Conservation (phyloP, 495 filamentous ascomycete species). For the Penicillium goetzii region DNA sequence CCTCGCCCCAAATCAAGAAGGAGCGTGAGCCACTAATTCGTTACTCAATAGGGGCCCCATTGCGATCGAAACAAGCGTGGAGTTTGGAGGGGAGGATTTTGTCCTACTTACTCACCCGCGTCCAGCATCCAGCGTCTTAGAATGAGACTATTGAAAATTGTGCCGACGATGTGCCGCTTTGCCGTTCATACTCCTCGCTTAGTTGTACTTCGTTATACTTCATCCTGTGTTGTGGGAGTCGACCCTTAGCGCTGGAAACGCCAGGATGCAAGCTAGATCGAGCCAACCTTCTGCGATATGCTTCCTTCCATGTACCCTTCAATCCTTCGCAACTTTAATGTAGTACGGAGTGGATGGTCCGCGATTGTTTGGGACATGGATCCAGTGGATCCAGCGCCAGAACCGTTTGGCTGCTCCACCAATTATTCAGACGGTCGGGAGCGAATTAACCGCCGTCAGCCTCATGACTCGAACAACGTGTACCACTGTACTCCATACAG, state of each 20-base stretch:
- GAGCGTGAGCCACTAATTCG: neutral
- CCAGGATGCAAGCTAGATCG: neutral
- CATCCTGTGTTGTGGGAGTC: neutral
- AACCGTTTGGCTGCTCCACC: constrained; percentile 1
- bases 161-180: neutral
- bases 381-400: neutral
- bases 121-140: neutral
- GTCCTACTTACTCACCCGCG: neutral
- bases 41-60: neutral
- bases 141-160: neutral
- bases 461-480: constrained; percentile 10
- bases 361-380: constrained; percentile 6
- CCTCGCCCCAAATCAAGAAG: neutral
- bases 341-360: neutral
- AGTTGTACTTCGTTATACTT: neutral
- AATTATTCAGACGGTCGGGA: neutral
- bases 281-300: neutral
- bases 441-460: constrained; percentile 13
- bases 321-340: constrained; percentile 21
- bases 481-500: no score
- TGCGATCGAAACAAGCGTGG: neutral
- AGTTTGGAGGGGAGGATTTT: no score
- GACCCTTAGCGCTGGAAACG: neutral
- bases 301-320: constrained; percentile 4
- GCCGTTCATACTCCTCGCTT: neutral